Conservation (phyloP, 2,329 filamentous ascomycete species). For the Talaromyces marneffei region DNA sequence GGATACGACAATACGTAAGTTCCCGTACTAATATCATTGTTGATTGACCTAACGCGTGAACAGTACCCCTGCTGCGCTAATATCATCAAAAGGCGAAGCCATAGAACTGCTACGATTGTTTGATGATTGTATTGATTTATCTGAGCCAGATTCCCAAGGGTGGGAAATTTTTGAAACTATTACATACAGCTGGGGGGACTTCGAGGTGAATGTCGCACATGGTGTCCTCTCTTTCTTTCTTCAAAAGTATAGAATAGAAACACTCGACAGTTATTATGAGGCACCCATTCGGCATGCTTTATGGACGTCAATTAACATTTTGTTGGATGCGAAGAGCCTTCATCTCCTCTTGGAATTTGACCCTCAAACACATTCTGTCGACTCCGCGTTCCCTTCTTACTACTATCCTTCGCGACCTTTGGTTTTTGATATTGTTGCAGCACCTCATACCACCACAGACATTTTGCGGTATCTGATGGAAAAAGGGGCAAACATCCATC, state of each 20-base stretch:
- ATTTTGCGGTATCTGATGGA: not conserved
- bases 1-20: not conserved
- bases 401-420: too few relatives aligned
- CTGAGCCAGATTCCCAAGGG: not conserved
- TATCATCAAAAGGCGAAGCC: not conserved
- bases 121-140: slow-evolving; percentile 7
- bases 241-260: not conserved
- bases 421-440: not conserved
- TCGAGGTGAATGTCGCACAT: not conserved
- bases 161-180: not conserved
- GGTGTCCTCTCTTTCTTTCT: not conserved
- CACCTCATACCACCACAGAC: not conserved
- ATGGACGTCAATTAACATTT: not conserved
- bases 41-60: not conserved
- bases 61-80: not conserved
- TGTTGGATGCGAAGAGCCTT: not conserved
- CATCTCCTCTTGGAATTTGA: slow-evolving; percentile 3
- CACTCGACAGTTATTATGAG: not conserved
- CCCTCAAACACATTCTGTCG: not conserved
- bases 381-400: too few relatives aligned
- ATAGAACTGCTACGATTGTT: slow-evolving; percentile 1
- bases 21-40: not conserved
- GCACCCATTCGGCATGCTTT: not conserved
- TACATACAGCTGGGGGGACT: too few relatives aligned
- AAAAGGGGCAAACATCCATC: not conserved